Base-by-base conservation (phyloP, 192 early-diverging fungal species). In the Spizellomyces sp. region DNA sequence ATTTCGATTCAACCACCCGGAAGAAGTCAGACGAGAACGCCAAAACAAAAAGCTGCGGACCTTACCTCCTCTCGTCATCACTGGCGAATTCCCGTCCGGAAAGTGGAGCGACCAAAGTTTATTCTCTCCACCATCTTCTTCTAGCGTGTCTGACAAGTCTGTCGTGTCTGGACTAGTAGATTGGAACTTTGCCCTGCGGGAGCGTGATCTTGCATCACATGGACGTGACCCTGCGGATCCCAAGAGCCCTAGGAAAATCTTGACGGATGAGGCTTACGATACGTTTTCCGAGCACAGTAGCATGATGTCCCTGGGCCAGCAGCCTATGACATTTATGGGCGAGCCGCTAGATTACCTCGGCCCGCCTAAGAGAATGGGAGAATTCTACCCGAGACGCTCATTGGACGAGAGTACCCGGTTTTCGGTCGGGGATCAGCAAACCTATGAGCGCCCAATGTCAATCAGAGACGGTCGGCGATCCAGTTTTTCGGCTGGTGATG, bases 1-100 rank as follows among this genome's bases (percentile, higher is more conserved):
- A 0, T 95, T 94, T 67, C 78, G 93, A 9, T 91, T 94, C 64
- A 94, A 91, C 62, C 83, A 95, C 71, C 94, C 94, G 5, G 88
- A 86, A 64, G 91, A 95, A 67, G 91, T 86, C 2, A 84, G 91
- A n/a, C 76, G 79, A 8, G 89, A 90, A 71, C 80, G 89, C 6
- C 9, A 70, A 48, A 36, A 36, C 27, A 36, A 36, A 36, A 4
- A 57, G 69, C 42, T 9, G 47, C 12, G 4, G 64, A 48, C 4
- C 22, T 60, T 14, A 66, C 19, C 22, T 56, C 59, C 27, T 62
- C 50, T 59, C 4, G 22, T 14, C n/a, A 59, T 42, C 14, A 17
- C 14, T 17, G 42, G n/a, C 17, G 59, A 61, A 14, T 54, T 54
- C 12, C 50, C 50, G 17, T 36, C 27, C 27, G 27, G 27, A 36